These are phyloP conservation scores for Chlorella sorokiniana DNA, from an alignment of 139 green algal genomes.

Conservation along the genomic window DNA sequence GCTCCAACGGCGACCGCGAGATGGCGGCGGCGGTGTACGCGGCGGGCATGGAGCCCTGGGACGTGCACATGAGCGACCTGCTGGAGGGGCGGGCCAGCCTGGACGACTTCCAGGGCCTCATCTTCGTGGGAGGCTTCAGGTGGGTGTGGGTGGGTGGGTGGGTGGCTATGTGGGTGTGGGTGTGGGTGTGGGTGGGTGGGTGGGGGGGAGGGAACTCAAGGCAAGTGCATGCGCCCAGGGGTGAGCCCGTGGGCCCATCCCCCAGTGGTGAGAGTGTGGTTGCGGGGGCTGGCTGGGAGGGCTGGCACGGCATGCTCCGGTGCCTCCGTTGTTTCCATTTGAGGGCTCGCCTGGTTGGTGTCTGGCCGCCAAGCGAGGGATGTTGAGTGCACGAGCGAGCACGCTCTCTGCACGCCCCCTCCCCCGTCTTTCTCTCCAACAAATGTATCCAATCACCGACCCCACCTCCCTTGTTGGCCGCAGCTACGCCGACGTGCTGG, in stretches of 20 bases:
- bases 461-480: background rate
- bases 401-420: background rate
- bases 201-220: background rate
- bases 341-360: too few species aligned
- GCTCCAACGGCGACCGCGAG: constrained; percentile 97
- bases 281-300: background rate
- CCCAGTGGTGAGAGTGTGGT: background rate
- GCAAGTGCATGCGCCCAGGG: background rate
- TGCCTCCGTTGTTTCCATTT: too few species aligned
- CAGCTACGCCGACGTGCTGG: constrained; percentile 95
- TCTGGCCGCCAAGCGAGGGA: too few species aligned
- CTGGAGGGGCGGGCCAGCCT: constrained; percentile 76
- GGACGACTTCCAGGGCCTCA: constrained; percentile 83
- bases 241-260: background rate
- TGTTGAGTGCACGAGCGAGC: too few species aligned
- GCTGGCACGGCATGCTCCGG: background rate
- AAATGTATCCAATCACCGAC: too few species aligned
- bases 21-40: constrained; percentile 90
- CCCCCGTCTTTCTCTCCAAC: too few species aligned
- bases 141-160: background rate
- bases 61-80: constrained; percentile 97
- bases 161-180: background rate
- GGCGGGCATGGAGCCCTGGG: constrained; percentile 95
- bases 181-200: background rate
- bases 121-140: constrained; percentile 80